Conservation (phyloP, 495 filamentous ascomycete species). For the Viridothelium virens region DNA sequence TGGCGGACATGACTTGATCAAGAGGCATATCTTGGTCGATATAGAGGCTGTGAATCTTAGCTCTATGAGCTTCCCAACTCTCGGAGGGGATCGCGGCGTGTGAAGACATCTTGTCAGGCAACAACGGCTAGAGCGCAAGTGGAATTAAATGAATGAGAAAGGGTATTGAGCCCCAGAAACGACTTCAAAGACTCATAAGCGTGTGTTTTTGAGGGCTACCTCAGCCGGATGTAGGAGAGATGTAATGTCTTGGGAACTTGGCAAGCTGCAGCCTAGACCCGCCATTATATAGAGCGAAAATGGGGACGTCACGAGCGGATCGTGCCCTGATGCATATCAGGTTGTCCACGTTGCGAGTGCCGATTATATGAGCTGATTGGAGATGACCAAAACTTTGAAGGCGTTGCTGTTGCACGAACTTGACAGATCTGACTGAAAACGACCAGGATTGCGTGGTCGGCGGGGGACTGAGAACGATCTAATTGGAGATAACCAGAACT, state of each 20-base stretch:
- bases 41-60: constrained; percentile 4
- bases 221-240: neutral
- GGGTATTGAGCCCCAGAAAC: neutral
- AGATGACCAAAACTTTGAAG: neutral
- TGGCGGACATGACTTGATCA: neutral
- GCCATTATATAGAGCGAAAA: neutral
- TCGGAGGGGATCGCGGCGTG: neutral
- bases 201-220: no score
- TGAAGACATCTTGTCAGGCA: neutral
- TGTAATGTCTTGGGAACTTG: neutral
- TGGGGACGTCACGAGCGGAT: neutral
- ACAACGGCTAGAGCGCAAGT: neutral
- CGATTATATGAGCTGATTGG: neutral
- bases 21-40: neutral
- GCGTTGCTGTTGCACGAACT: neutral
- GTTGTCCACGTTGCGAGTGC: neutral
- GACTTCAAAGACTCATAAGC: neutral
- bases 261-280: no score
- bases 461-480: neutral
- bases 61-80: neutral
- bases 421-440: neutral
- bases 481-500: constrained; percentile 2
- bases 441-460: neutral
- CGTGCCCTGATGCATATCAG: neutral
- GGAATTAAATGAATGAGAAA: neutral